These are phyloP conservation scores for Sutorius eximius DNA, from an alignment of 1,284 basidiomycete species.

Conservation along the genomic window DNA sequence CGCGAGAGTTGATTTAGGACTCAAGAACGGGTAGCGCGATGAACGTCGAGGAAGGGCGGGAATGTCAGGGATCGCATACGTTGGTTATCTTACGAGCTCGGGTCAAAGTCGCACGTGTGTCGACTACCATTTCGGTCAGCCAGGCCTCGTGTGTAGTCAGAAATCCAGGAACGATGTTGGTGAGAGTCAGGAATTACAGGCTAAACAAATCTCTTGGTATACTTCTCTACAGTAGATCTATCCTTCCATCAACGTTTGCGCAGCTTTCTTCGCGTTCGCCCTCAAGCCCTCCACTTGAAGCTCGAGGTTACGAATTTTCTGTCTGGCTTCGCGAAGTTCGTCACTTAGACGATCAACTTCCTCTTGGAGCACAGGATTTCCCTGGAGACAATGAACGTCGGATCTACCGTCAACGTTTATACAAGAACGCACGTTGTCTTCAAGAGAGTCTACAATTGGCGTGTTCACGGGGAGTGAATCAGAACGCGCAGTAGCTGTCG, in stretches of 20 bases:
- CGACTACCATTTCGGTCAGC: neutral
- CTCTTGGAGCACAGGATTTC: conserved; percentile 38
- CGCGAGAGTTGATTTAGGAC: neutral
- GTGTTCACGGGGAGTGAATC: conserved; percentile 21
- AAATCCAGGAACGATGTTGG: neutral
- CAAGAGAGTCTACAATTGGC: conserved; percentile 19
- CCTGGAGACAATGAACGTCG: conserved; percentile 4
- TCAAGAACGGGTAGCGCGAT: neutral
- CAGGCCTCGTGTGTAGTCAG: conserved; percentile 12
- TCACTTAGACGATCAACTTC: conserved; percentile 63
- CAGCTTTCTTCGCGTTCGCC: conserved; percentile 72
- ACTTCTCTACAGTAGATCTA: conserved; percentile 8
- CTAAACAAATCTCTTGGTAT: conserved; percentile 14
- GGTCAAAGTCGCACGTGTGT: conserved; percentile 20
- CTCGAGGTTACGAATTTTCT: conserved; percentile 79
- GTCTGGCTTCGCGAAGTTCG: conserved; percentile 74
- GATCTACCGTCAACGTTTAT: neutral
- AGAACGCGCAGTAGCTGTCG: conserved; percentile 11
- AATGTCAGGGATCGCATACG: neutral
- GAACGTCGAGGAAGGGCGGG: neutral
- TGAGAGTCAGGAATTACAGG: conserved; percentile 5
- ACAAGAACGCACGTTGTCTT: conserved; percentile 30
- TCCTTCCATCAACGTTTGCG: conserved; percentile 48
- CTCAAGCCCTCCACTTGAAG: conserved; percentile 76
- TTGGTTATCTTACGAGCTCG: neutral